Base-by-base conservation (phyloP, 345 rosid genomes). In the Pelargonium nanum region DNA sequence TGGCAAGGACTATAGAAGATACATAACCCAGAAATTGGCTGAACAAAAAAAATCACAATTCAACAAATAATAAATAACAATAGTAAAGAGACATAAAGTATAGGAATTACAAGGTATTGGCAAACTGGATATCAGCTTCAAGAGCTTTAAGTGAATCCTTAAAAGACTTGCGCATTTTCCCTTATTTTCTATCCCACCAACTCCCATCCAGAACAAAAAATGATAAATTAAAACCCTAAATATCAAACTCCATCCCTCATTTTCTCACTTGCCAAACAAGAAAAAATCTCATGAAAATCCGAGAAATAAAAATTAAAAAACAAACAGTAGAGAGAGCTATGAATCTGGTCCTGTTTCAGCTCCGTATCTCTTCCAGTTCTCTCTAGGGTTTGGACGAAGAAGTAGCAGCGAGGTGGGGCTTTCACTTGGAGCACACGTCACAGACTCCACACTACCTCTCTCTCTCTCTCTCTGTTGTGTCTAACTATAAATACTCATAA, bases 91-190 rank as follows among this genome's bases (percentile, higher is more conserved):
- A 26, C 5, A 68, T 24, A 65, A 61, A 58, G 23, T 59, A 10
- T 62, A 67, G 59, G 65, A 71, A 20, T 73, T 85, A 92, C 99
- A 92, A 77, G 58, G 97, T 84, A 69, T 92, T 92, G 73, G 98
- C 98, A 63, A 87, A 85, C 75, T 92, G 98, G 45, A 92, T 92
- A 83, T 92, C 99, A 68, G 99, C 97, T 81, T 92, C 97, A 34
- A 92, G 95, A 60, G 97, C 91, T 72, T 92, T 92, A 22, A 92
- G 85, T 45, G 99, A 89, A 74, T 92, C 97, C 80, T 87, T 92
- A 64, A 89, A 89, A 51, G 89, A 92, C 71, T 92, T 92, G 80
- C 95, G 68, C 97, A 92, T 92, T 26, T 74, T 45, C 48, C 66
- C 61, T 58, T 44, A 57, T 26, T 63, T 65, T 56, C 62, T 60